Percentiles rank a stretch among this genome's conserved stretches.
Evolutionary conservation across 805 yeast species (phyloP).

Genomic region (Grigorovia yakushimaensis): DNA sequence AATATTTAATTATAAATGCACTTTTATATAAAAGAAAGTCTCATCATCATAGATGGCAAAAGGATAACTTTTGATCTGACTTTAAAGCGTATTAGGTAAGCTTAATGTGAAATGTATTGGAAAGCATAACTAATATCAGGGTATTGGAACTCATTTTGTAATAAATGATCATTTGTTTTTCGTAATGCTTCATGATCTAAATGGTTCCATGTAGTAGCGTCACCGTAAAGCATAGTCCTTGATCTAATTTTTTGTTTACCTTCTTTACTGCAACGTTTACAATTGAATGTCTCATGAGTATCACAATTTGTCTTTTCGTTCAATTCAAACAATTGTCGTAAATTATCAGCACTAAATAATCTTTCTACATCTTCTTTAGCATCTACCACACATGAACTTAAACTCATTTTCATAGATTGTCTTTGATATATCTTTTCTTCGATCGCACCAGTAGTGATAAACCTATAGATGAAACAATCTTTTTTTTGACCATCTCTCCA

Average conservation of each 20-base stretch:
- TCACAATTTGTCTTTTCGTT: slow-evolving; percentile 65
- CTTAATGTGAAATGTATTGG: slow-evolving; percentile 78
- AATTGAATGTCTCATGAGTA: slow-evolving; percentile 85
- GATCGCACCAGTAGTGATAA: slow-evolving; percentile 88
- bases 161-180: slow-evolving; percentile 63
- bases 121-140: slow-evolving; percentile 77
- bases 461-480: slow-evolving; percentile 89
- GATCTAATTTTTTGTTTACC: slow-evolving; percentile 57
- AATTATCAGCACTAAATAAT: slow-evolving; percentile 71
- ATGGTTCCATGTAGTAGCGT: slow-evolving; percentile 97
- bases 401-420: slow-evolving; percentile 85
- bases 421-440: slow-evolving; percentile 95
- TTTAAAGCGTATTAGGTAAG: neutral
- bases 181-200: slow-evolving; percentile 51
- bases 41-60: neutral
- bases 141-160: slow-evolving; percentile 61
- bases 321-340: slow-evolving; percentile 66
- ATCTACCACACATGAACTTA: slow-evolving; percentile 94
- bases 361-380: slow-evolving; percentile 93
- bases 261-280: slow-evolving; percentile 59
- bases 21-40: neutral
- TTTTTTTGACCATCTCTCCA: slow-evolving; percentile 99
- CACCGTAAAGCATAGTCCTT: slow-evolving; percentile 91
- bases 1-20: neutral
- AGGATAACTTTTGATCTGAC: neutral